Evolutionary conservation across 768 basidiomycete species (phyloP).

Genomic region (Rubroboletus satanas): DNA sequence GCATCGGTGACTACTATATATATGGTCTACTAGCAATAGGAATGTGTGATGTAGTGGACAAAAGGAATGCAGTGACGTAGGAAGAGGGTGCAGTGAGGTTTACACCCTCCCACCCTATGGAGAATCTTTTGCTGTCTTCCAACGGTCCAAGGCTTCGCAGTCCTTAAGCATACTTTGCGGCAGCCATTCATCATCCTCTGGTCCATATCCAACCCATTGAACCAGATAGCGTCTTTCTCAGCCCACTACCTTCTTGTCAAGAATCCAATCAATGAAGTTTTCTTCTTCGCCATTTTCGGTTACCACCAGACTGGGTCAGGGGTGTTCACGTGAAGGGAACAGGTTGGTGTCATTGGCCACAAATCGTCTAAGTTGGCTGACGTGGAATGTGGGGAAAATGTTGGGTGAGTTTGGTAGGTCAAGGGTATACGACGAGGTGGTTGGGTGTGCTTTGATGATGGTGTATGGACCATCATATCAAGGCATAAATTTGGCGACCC

Average conservation of each 20-base stretch:
- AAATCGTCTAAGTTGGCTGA: slow-evolving; percentile 27
- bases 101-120: neutral
- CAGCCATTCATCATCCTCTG: slow-evolving; percentile 7
- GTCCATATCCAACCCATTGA: slow-evolving; percentile 12
- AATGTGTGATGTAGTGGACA: no score
- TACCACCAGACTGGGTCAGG: neutral
- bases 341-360: slow-evolving; percentile 33
- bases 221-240: slow-evolving; percentile 18
- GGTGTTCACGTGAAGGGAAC: slow-evolving; percentile 32
- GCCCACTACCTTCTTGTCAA: slow-evolving; percentile 10
- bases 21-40: no score
- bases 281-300: neutral
- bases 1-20: no score
- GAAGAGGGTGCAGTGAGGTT: no score
- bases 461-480: slow-evolving; percentile 30
- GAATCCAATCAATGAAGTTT: neutral
- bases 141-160: slow-evolving; percentile 4
- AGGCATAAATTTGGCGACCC: slow-evolving; percentile 42
- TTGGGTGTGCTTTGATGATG: slow-evolving; percentile 12
- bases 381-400: slow-evolving; percentile 32
- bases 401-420: slow-evolving; percentile 23
- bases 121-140: neutral
- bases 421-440: slow-evolving; percentile 21
- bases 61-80: no score
- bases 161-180: neutral